Evolutionary conservation across 2,329 filamentous ascomycete species (phyloP).

Genomic region (Elsinoe perseae): DNA sequence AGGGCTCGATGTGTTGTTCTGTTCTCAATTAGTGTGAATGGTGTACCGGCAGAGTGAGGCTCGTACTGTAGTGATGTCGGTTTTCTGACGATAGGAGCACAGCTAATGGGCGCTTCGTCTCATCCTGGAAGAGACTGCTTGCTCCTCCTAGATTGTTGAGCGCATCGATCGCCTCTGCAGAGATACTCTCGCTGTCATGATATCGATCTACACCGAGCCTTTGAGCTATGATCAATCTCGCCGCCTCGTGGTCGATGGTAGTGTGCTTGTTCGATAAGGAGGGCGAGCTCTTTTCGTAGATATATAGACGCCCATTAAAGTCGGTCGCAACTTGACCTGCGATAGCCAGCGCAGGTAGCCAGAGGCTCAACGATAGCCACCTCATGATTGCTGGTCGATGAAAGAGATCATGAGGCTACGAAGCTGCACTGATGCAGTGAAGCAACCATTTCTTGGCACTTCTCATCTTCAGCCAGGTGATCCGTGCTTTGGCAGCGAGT

Average conservation of each 20-base stretch:
- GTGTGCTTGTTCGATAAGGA: conserved; percentile 15
- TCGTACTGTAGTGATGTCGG: conserved; percentile 21
- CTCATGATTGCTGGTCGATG: conserved; percentile 30
- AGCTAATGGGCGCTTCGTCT: conserved; percentile 19
- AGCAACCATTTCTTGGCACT: conserved; percentile 10
- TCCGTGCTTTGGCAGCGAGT: too few species aligned
- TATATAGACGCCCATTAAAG: conserved; percentile 31
- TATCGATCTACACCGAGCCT: conserved; percentile 44
- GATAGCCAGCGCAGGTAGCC: conserved; percentile 36
- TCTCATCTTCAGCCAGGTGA: too few species aligned
- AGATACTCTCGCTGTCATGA: conserved; percentile 36
- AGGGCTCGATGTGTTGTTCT: neutral
- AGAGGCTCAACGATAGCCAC: conserved; percentile 37
- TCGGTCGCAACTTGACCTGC: conserved; percentile 24
- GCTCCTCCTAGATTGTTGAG: conserved; percentile 41
- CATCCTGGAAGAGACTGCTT: conserved; percentile 34
- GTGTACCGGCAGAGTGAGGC: neutral
- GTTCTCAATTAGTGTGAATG: neutral
- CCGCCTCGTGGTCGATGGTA: conserved; percentile 29
- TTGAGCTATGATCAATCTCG: conserved; percentile 45
- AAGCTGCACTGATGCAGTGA: conserved; percentile 10
- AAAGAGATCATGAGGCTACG: neutral
- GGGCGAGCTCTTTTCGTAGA: conserved; percentile 28
- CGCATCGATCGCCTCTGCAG: conserved; percentile 36
- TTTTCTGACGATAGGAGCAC: conserved; percentile 24